Evolutionary conservation across 78 protist species (phyloP).

Genomic region (Polysphondylium violaceum): DNA sequence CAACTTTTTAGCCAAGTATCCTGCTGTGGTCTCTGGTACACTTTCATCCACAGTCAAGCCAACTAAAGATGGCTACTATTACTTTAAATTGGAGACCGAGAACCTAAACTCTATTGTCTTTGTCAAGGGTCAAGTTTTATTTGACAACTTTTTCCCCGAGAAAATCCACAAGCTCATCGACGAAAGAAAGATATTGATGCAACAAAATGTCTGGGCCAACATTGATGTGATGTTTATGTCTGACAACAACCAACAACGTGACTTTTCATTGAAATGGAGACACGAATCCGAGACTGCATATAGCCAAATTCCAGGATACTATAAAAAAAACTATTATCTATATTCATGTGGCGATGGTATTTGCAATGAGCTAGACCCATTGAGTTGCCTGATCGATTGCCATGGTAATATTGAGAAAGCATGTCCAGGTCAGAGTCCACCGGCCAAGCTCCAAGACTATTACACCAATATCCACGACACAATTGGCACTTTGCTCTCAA

Average conservation of each 20-base stretch:
- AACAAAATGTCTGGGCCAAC: background rate
- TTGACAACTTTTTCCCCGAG: background rate
- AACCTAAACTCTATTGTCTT: background rate
- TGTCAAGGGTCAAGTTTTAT: background rate
- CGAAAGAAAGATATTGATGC: background rate
- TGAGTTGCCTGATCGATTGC: slow-evolving; percentile 14
- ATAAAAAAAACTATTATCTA: too few relatives aligned
- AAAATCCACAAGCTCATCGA: background rate
- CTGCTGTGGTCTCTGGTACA: background rate
- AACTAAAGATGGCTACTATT: too few relatives aligned
- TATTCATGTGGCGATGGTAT: slow-evolving; percentile 20
- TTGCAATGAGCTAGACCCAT: slow-evolving; percentile 31
- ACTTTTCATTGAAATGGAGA: slow-evolving; percentile 18
- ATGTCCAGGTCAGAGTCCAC: background rate
- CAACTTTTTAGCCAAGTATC: background rate
- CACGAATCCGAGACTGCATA: background rate
- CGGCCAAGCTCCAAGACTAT: slow-evolving; percentile 31
- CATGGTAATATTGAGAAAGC: background rate
- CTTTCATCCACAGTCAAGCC: background rate
- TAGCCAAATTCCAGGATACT: background rate
- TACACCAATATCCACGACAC: background rate
- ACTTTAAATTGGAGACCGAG: background rate
- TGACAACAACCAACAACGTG: background rate
- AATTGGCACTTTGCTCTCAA: background rate
- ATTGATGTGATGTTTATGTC: background rate